phyloP scores from a whole-genome alignment of 768 basidiomycete species.

The Boletus vermiculosoides region DNA sequence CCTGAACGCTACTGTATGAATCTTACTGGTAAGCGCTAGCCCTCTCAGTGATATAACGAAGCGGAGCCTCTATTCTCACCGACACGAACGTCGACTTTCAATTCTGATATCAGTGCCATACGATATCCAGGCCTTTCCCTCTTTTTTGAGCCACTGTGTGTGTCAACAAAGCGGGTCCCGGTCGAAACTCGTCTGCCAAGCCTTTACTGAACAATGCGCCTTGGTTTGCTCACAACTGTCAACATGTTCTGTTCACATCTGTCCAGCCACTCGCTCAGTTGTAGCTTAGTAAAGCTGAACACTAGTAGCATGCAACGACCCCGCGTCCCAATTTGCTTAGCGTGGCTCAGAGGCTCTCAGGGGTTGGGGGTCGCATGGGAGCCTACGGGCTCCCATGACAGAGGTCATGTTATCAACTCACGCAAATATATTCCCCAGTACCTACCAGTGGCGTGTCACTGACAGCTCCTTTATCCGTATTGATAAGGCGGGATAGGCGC shows the following conservation, averaged over 20 bases:
- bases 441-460: neutral
- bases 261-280: neutral
- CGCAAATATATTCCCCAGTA: constrained; percentile 1
- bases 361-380: neutral
- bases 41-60: too few species aligned
- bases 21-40: too few species aligned
- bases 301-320: neutral
- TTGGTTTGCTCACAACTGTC: too few species aligned
- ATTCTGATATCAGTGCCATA: too few species aligned
- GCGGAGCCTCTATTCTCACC: too few species aligned
- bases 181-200: neutral
- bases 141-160: too few species aligned
- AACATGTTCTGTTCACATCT: neutral
- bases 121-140: too few species aligned
- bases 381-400: constrained; percentile 1
- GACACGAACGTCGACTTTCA: too few species aligned
- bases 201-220: neutral
- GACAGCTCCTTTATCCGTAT: constrained; percentile 1
- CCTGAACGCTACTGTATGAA: too few species aligned
- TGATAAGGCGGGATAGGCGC: constrained; percentile 11
- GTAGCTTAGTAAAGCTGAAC: neutral
- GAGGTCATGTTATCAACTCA: constrained; percentile 10
- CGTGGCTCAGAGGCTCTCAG: neutral
- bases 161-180: neutral
- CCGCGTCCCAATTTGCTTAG: neutral